Percentiles rank a stretch among this genome's conserved stretches.
phyloP scores from a whole-genome alignment of 352 stramenopile genomes.

The Phytophthora lateralis region DNA sequence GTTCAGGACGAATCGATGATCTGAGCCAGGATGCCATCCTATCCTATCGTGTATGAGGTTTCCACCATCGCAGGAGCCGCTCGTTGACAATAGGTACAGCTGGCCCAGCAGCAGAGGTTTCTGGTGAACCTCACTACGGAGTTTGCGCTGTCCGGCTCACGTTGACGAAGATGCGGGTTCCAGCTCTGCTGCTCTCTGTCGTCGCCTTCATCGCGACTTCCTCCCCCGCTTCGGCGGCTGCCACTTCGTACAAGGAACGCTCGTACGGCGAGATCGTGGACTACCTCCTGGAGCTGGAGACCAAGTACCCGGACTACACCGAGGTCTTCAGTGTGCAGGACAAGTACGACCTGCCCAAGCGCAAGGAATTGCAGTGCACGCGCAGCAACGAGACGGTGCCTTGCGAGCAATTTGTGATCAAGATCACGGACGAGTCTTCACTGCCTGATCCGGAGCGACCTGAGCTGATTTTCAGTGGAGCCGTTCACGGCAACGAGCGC shows the following conservation, averaged over 20 bases:
- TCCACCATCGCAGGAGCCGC: constrained; percentile 1
- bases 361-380: constrained; percentile 55
- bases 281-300: constrained; percentile 53
- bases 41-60: too few relatives aligned
- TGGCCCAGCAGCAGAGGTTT: constrained; percentile 2
- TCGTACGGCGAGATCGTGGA: constrained; percentile 82
- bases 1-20: constrained; percentile 17
- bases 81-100: neutral
- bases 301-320: constrained; percentile 66
- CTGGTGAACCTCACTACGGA: constrained; percentile 2
- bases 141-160: constrained; percentile 2
- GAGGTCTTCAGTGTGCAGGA: constrained; percentile 84
- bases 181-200: neutral
- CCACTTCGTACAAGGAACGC: constrained; percentile 49
- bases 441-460: constrained; percentile 74
- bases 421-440: constrained; percentile 80
- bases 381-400: constrained; percentile 41
- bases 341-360: constrained; percentile 68
- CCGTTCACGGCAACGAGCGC: constrained; percentile 94
- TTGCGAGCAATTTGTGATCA: constrained; percentile 83
- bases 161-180: constrained; percentile 19
- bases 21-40: constrained; percentile 1
- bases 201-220: constrained; percentile 5
- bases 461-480: constrained; percentile 94
- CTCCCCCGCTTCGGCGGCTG: constrained; percentile 2